Base-by-base conservation (phyloP, 73 alveolate species). In the Stentor coeruleus region DNA sequence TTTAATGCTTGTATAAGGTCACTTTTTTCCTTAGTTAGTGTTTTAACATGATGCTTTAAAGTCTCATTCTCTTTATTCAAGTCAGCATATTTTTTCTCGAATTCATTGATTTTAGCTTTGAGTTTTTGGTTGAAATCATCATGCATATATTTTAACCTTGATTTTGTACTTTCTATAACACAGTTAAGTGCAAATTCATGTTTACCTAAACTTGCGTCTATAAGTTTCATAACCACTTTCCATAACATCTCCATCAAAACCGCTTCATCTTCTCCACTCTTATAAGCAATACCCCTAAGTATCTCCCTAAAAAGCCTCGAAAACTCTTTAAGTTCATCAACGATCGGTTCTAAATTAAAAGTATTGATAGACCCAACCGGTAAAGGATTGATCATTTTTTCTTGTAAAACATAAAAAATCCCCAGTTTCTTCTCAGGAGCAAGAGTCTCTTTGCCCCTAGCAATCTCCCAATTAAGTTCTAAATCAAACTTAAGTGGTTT, bases 251-350 rank as follows among this genome's bases (percentile, higher is more conserved):
- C 79, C 2, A 66, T 66, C 33, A 66, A 2, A 28, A 66, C 39
- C 26, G 42, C 79, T 66, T 66, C 79, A 66, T 66, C 37, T 20
- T 66, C 79, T 66, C 42, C 37, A 28, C 79, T 40, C 33, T 66
- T 66, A 15, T 26, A 28, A 37, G 11, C 33, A 0, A 66, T 31
- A 28, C 40, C n/a, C 33, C 79, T 66, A 20, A 66, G 33, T 28
- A 66, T 66, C n/a, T 66, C 79, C 2, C 79, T 66, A 20, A 66
- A 66, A 31, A 66, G n/a, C 39, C 79, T 66, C 40, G 40, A 20
- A 2, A 14, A 66, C 37, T 66, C 79, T 66, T 66, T 66, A 14
- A 66, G 39, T 33, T 66, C 37, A 20, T 66, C 39, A 20, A 66
- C 33, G 33, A 66, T 20, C n/a, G n/a, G 40, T 0, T 66, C 37